Conservation (phyloP, 2,329 filamentous ascomycete genomes). For the Fusarium sp. region DNA sequence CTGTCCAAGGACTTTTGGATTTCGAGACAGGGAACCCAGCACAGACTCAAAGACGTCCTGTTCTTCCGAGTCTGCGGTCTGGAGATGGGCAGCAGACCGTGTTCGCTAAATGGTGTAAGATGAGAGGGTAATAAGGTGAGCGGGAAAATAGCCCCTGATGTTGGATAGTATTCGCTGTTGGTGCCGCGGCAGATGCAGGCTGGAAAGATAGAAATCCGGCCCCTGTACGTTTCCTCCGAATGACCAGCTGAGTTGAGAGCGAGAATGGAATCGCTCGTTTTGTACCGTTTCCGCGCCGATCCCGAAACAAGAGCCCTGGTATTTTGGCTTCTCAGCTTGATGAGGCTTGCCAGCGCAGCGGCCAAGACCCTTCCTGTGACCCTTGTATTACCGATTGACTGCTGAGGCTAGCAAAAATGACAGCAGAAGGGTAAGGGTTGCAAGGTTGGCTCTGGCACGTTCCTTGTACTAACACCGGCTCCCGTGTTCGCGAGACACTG, state of each 20-base stretch:
- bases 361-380: neutral
- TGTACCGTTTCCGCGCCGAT: constrained; percentile 19
- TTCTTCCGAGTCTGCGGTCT: neutral
- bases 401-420: constrained; percentile 10
- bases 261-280: constrained; percentile 27
- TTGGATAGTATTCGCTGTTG: neutral
- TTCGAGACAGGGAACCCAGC: neutral
- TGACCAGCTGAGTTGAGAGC: constrained; percentile 1
- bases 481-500: constrained; percentile 38
- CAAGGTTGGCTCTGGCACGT: constrained; percentile 15
- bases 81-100: neutral
- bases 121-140: neutral
- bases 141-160: neutral
- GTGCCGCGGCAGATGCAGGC: neutral
- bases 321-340: constrained; percentile 13
- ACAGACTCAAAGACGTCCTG: neutral
- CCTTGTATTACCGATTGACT: constrained; percentile 16
- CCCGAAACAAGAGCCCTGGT: constrained; percentile 27
- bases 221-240: neutral
- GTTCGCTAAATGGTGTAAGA: neutral
- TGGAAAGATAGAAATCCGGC: constrained; percentile 1
- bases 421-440: constrained; percentile 18
- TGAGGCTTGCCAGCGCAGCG: constrained; percentile 9
- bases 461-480: constrained; percentile 24
- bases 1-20: neutral